Evolutionary conservation across 192 early-diverging fungal genomes (phyloP), one percentile per base, ranked within the genome.

Genomic region (Chytriomyces sp.): DNA sequence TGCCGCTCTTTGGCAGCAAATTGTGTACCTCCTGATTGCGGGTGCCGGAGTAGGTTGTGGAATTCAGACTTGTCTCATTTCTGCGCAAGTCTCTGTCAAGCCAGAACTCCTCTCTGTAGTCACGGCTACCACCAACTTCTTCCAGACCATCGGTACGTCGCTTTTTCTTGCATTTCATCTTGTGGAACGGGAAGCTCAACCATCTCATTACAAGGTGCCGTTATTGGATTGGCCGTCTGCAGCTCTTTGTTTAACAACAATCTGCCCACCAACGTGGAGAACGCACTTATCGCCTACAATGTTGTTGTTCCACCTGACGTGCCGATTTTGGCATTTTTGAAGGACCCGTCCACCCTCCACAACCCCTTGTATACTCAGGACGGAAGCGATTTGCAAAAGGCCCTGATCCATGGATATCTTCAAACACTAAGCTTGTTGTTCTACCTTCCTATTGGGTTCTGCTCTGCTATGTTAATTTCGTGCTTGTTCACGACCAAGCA

Each of bases 11-110:
- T 80, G 77, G 8, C n/a, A 82, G n/a, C 88, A 88, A 52, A 83
- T 88, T 28, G 81, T 83, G 2, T 85, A 80, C 59, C 75, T 93
- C 67, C 74, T 93, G 26, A 75, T 93, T 59, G 67, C 84, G 31
- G 92, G 91, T 7, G 52, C 86, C 30, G 93, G 92, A 38, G 82
- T 90, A 31, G 92, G 93, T 52, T 75, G 78, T 26, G 83, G 81
- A 41, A 76, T 92, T 62, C 92, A 92, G 81, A 89, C 89, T 0
- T 77, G 82, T 36, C 81, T 92, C 70, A 77, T 93, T 66, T 87
- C 85, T 3, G 89, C 86, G 2, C 92, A 93, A 60, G 87, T 84
- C 0, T 78, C 85, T 0, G 92, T 93, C 0, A 41, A 75, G 7
- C 84, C 84, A 56, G 78, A 80, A 19, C 84, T 89, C 54, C 81